Percentiles rank a stretch among this genome's conserved stretches.
These are phyloP conservation scores for Rhododendron henanense DNA, from an alignment of 148 eudicot genomes.

Conservation along the genomic window DNA sequence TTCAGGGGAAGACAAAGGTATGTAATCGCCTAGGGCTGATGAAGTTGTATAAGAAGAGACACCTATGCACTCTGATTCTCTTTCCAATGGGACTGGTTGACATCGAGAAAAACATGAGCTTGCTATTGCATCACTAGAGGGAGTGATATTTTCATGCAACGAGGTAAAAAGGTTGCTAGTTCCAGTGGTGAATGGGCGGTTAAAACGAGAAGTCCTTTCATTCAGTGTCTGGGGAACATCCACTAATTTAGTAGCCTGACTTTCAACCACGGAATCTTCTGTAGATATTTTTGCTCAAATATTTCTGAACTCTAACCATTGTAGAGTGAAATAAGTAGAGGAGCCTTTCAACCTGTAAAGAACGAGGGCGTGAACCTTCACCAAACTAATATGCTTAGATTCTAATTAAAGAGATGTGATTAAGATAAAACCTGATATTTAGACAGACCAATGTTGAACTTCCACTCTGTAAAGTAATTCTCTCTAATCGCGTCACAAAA, in stretches of 20 bases:
- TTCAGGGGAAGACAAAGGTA: constrained; percentile 14
- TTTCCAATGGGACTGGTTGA: constrained; percentile 7
- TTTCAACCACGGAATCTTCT: not conserved
- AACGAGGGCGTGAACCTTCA: not conserved
- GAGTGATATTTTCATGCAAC: not conserved
- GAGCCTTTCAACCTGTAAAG: constrained; percentile 19
- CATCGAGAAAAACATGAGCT: not conserved
- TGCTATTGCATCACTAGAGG: constrained; percentile 1
- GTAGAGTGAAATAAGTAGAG: constrained; percentile 7
- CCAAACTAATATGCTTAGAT: not conserved
- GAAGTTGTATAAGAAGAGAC: constrained; percentile 13
- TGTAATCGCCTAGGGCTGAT: constrained; percentile 8
- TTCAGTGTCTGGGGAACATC: not conserved
- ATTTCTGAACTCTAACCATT: constrained; percentile 9
- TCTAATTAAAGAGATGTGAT: not conserved
- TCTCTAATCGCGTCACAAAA: constrained; percentile 29
- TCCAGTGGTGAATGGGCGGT: not conserved
- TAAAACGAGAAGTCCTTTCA: not conserved
- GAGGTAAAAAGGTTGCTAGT: not conserved
- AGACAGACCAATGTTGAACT: constrained; percentile 31
- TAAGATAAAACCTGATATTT: constrained; percentile 24
- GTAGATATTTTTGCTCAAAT: constrained; percentile 3
- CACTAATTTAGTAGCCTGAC: not conserved
- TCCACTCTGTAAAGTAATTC: constrained; percentile 18
- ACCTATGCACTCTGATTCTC: not conserved